Percentiles rank a stretch among this genome's conserved stretches.
phyloP scores from a whole-genome alignment of 2,329 filamentous ascomycete species.

The Aspergillus clavatus region DNA sequence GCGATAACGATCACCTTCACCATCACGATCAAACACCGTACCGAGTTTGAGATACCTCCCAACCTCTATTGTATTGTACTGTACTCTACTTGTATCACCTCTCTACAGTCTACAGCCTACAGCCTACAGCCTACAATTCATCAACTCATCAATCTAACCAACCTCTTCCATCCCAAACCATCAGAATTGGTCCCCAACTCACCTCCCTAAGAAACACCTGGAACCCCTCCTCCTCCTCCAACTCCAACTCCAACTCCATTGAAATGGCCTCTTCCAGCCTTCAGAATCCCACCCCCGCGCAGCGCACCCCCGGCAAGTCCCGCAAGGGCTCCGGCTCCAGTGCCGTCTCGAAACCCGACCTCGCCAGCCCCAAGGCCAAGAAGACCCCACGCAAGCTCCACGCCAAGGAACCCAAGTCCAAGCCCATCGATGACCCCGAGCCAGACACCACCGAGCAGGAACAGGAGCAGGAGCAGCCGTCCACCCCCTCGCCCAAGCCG shows the following conservation, averaged over 20 bases:
- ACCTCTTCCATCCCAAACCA: not conserved
- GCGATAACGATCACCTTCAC: too few relatives aligned
- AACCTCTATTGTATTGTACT: too few relatives aligned
- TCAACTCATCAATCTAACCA: not conserved
- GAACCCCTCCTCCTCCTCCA: not conserved
- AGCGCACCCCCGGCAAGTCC: constrained; percentile 18
- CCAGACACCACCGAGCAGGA: constrained; percentile 18
- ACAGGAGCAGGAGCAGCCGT: constrained; percentile 12
- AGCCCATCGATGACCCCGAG: too few relatives aligned
- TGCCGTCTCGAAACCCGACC: constrained; percentile 6
- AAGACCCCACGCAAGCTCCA: constrained; percentile 23
- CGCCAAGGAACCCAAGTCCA: constrained; percentile 18
- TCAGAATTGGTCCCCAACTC: not conserved
- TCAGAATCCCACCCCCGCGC: not conserved
- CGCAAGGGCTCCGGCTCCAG: constrained; percentile 19
- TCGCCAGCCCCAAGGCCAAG: constrained; percentile 14
- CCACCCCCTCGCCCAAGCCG: constrained; percentile 20
- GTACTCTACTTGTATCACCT: too few relatives aligned
- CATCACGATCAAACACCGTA: too few relatives aligned
- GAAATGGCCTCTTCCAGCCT: not conserved
- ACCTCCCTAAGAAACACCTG: not conserved
- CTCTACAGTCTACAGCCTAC: too few relatives aligned
- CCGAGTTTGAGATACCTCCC: too few relatives aligned
- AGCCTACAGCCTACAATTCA: not conserved
- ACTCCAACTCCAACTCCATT: not conserved